A percentile compares a stretch with the other conserved stretches of the same genome.
phyloP scores from a whole-genome alignment of 805 yeast species.

The Suhomyces faveliae region DNA sequence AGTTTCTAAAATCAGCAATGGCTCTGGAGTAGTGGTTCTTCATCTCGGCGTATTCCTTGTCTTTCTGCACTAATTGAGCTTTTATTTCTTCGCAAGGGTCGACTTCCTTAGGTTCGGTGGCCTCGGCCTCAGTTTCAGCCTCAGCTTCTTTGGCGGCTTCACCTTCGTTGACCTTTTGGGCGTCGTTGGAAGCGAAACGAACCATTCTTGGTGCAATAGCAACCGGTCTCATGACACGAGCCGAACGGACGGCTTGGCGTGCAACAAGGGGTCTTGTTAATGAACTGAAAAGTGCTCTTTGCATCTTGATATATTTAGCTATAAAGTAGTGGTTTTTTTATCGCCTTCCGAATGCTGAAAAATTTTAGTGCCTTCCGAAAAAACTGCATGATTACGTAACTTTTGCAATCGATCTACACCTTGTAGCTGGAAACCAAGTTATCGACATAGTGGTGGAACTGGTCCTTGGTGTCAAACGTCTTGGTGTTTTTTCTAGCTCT shows the following conservation, averaged over 20 bases:
- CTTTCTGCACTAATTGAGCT: conserved; percentile 56
- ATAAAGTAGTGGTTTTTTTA: neutral
- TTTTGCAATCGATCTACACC: neutral
- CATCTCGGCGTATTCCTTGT: conserved; percentile 73
- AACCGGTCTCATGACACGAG: conserved; percentile 15
- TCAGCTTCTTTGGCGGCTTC: conserved; percentile 6
- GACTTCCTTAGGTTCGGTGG: conserved; percentile 8
- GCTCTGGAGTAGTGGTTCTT: conserved; percentile 82
- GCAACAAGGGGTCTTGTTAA: conserved; percentile 16
- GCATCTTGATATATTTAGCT: conserved; percentile 16
- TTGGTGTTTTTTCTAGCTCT: conserved; percentile 5
- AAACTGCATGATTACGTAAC: neutral
- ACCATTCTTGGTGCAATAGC: conserved; percentile 13
- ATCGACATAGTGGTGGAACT: conserved; percentile 20
- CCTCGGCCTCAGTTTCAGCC: conserved; percentile 8
- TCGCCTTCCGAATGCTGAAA: conserved; percentile 3
- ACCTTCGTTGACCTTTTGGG: conserved; percentile 6
- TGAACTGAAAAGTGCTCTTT: conserved; percentile 24
- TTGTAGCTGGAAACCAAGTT: conserved; percentile 15
- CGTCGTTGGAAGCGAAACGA: conserved; percentile 20
- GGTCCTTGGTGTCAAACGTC: conserved; percentile 16
- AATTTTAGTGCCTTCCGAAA: conserved; percentile 5
- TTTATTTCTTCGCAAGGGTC: conserved; percentile 34
- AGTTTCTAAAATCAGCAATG: conserved; percentile 87
- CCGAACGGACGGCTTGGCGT: conserved; percentile 12